Percentiles rank a stretch among this genome's conserved stretches.
These are phyloP conservation scores for Amylostereum areolatum DNA, from an alignment of 1,284 basidiomycete genomes.

Conservation along the genomic window DNA sequence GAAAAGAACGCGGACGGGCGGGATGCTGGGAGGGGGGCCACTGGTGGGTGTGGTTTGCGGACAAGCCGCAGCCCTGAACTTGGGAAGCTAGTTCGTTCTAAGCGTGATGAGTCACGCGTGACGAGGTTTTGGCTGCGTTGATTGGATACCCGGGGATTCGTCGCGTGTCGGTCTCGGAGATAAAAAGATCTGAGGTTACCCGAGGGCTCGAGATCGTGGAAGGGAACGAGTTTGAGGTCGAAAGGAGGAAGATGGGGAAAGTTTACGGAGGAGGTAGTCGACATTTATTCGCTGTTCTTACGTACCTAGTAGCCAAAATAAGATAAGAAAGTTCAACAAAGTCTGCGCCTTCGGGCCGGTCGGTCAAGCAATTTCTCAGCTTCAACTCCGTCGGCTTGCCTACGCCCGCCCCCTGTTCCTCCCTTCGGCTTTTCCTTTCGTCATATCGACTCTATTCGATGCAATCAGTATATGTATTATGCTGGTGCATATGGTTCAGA, in stretches of 20 bases:
- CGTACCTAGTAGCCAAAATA: conserved; percentile 12
- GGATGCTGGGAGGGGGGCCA: neutral
- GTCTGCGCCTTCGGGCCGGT: neutral
- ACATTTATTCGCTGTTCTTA: conserved; percentile 4
- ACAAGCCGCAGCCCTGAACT: conserved; percentile 6
- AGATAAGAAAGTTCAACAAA: conserved; percentile 7
- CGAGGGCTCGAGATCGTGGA: no score
- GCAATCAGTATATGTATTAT: no score
- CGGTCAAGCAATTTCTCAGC: neutral
- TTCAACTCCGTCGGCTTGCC: no score
- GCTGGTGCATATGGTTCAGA: no score
- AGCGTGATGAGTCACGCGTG: conserved; percentile 16
- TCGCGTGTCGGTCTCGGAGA: no score
- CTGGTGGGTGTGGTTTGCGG: neutral
- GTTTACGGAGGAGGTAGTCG: neutral
- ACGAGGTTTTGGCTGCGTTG: conserved; percentile 5
- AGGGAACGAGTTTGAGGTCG: no score
- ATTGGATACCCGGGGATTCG: no score
- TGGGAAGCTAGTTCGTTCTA: conserved; percentile 19
- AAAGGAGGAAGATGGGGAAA: no score
- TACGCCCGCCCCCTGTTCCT: no score
- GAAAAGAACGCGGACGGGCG: neutral
- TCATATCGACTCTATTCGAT: no score
- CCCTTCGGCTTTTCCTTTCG: no score
- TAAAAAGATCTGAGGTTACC: no score